Evolutionary conservation across 345 rosid genomes (phyloP), one percentile per base, ranked within the genome.

Genomic region (Melaleuca alternifolia): DNA sequence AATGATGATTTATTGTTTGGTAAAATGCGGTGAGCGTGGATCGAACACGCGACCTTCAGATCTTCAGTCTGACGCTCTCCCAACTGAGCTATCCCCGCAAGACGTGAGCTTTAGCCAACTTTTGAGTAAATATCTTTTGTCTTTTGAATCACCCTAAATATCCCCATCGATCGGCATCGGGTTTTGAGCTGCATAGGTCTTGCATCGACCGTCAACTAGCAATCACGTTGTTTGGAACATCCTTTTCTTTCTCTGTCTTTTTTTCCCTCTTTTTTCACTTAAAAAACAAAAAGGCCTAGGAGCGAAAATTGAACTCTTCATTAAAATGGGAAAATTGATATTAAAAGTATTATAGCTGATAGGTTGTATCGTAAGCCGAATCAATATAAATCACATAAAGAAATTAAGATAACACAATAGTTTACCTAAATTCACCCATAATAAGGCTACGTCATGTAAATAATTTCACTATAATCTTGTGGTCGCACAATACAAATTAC

Each of bases 1-100:
- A 24, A 24, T 2, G 15, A 2, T 5, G 6, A 24, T 57, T 5
- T 11, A 57, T 24, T 57, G 1, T 57, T 57, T 2, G 10, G 11
- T 24, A 71, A 71, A 41, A 20, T 94, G 95, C 97, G 95, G 97
- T 94, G 97, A 93, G 92, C 97, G 92, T 93, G 93, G 96, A 94
- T 91, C 95, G 96, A 95, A 94, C 96, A 94, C 94, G 95, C 92
- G 97, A 91, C 98, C 97, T 94, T 94, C 95, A 94, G 96, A 96
- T 96, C 97, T 96, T 96, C 97, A 94, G 96, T 94, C 97, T 94
- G 96, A 95, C 93, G 96, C 96, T 94, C 95, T 93, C 98, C 96
- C 98, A 94, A 94, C 96, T 94, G 95, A 94, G 96, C 98, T 95
- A 95, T 93, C 96, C 95, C 96, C 95, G 93, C 96, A 0, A 2